Percentiles rank a stretch among this genome's conserved stretches.
phyloP scores from a whole-genome alignment of 306 rosid species.

The Cucumis melo region DNA sequence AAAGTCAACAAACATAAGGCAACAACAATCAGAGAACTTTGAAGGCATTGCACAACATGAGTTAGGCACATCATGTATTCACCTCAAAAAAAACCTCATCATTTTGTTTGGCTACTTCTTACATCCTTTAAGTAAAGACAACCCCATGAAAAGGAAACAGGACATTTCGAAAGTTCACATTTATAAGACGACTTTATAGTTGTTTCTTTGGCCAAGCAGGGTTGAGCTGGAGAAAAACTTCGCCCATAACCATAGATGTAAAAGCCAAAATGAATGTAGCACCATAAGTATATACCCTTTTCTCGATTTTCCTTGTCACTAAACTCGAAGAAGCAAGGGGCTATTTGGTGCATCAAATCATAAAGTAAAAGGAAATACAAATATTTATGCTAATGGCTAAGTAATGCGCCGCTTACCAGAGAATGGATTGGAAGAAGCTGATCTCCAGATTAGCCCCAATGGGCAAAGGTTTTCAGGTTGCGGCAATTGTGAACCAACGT shows the following conservation, averaged over 20 bases:
- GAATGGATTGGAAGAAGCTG: background rate
- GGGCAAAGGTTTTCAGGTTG: background rate
- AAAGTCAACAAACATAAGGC: background rate
- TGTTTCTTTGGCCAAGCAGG: conserved; percentile 6
- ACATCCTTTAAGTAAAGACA: background rate
- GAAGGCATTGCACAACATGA: conserved; percentile 8
- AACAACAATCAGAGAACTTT: conserved; percentile 24
- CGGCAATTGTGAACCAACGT: background rate
- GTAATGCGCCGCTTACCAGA: background rate
- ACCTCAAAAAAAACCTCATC: conserved; percentile 14
- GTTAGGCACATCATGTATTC: conserved; percentile 9
- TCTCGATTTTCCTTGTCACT: conserved; percentile 32
- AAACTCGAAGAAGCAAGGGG: conserved; percentile 30
- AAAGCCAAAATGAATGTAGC: conserved; percentile 26
- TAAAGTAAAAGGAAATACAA: background rate
- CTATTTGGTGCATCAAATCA: conserved; percentile 23
- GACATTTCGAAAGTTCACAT: background rate
- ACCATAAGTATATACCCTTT: conserved; percentile 15
- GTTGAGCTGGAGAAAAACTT: conserved; percentile 4
- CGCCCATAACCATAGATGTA: conserved; percentile 5
- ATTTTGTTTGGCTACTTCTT: conserved; percentile 6
- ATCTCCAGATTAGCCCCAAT: background rate
- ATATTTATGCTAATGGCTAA: background rate
- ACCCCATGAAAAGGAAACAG: background rate
- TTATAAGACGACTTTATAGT: background rate